Conservation (phyloP, 345 rosid species). For the Gossypium thurberi region DNA sequence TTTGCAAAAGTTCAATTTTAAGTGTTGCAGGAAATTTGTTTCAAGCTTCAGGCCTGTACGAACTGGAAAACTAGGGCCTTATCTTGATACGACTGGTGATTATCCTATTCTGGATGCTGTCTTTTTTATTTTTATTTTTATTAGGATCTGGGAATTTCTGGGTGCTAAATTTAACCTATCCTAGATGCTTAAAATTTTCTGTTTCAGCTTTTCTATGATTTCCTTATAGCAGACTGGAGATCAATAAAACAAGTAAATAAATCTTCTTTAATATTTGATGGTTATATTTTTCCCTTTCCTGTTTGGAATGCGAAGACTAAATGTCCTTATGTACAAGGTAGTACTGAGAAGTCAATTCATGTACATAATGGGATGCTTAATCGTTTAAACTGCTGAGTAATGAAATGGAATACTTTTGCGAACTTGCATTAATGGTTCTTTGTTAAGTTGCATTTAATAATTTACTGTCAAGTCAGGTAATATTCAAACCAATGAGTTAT, state of each 20-base stretch:
- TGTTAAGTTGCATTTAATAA: background rate
- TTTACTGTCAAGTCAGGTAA: background rate
- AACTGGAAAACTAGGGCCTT: constrained; percentile 45
- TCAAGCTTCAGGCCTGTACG: constrained; percentile 59
- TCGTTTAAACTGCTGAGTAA: background rate
- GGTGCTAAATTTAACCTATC: background rate
- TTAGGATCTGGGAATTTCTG: background rate
- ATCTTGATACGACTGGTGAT: constrained; percentile 52
- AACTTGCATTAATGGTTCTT: background rate
- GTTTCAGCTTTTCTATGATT: background rate
- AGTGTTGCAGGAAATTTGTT: constrained; percentile 49
- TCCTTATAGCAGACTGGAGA: background rate
- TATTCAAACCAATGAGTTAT: constrained; percentile 9
- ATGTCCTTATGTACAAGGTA: background rate
- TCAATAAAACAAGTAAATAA: background rate
- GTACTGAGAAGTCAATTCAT: background rate
- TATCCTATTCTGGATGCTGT: background rate
- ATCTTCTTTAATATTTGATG: background rate
- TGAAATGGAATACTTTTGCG: background rate
- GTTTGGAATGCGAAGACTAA: background rate
- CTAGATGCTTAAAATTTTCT: background rate
- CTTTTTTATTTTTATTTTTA: background rate
- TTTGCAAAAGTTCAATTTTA: background rate
- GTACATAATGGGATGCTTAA: background rate
- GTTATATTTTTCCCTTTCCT: background rate